Evolutionary conservation across 1,284 basidiomycete genomes (phyloP), one percentile per base, ranked within the genome.

Genomic region (Xerocomus amazonicus): DNA sequence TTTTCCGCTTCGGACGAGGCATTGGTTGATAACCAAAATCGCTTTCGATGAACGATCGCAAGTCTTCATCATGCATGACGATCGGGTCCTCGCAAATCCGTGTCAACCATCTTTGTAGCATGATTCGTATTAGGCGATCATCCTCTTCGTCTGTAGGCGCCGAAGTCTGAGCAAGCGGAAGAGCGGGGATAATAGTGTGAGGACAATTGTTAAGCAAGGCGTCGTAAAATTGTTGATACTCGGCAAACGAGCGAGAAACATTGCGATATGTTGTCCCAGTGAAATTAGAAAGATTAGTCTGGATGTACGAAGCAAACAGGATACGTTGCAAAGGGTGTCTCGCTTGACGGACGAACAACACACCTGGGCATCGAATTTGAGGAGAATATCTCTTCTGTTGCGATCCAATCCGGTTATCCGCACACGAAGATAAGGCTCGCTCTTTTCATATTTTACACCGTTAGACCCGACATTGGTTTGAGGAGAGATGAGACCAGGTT

Each of bases 141-240:
- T 97, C 92, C 70, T 97, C 95, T 71, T 97, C 94, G 65, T 97
- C 93, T 13, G 91, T 94, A 19, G 91, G 87, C 1, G 94, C 94
- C 2, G 92, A 95, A 0, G 93, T 97, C 57, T 95, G 90, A 2
- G 92, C 82, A 17, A 96, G 77, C 1, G 94, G 93, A 10, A 97
- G 77, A 4, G 94, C 94, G 12, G 94, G 90, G 12, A 96, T 78
- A 59, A 97, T 95, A 12, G 92, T 94, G 61, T 94, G 92, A 0
- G 92, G 91, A 63, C 89, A 92, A 67, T 80, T 89, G 58, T 84
- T 78, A 28, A 90, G 80, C 55, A 92, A 77, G 52, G 91, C 78
- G 52, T 96, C 92, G 60, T 92, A 90, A 68, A 96, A 92, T 57
- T 90, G 84, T 68, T 94, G 90, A 68, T 94, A 94, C 69, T 96